Conservation (phyloP, 257 asterid species). For the Nicotiana undulata region DNA sequence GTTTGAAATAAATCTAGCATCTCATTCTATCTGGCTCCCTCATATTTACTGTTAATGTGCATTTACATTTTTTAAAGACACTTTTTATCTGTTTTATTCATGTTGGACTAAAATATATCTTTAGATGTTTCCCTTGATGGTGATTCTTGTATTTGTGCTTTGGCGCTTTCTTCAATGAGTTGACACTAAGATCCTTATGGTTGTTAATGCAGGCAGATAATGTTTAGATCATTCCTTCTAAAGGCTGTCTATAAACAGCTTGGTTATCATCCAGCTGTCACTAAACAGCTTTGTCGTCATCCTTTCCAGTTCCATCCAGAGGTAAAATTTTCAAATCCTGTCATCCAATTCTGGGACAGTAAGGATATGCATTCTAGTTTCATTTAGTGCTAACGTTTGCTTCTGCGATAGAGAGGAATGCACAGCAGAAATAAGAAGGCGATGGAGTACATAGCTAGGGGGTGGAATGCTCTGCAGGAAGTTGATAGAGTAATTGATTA, state of each 20-base stretch:
- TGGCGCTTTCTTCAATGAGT: background rate
- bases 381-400: background rate
- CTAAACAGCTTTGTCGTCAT: constrained; percentile 2
- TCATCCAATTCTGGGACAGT: background rate
- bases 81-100: background rate
- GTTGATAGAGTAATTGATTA: constrained; percentile 91
- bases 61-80: background rate
- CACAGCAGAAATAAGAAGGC: constrained; percentile 87
- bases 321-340: constrained; percentile 25
- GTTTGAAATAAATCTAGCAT: too few species aligned
- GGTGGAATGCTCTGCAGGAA: constrained; percentile 82
- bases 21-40: background rate
- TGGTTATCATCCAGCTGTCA: background rate
- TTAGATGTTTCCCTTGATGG: background rate
- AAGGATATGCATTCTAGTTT: background rate
- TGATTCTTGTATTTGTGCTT: background rate
- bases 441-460: constrained; percentile 79
- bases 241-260: constrained; percentile 19
- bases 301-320: constrained; percentile 28
- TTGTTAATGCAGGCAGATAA: constrained; percentile 6
- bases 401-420: constrained; percentile 49
- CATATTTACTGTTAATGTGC: background rate
- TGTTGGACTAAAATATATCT: background rate
- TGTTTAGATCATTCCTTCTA: constrained; percentile 39
- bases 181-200: background rate